A percentile compares a stretch with the other conserved stretches of the same genome.
These are phyloP conservation scores for Discostella stelligeroides DNA, from an alignment of 108 stramenopile species.

Conservation along the genomic window DNA sequence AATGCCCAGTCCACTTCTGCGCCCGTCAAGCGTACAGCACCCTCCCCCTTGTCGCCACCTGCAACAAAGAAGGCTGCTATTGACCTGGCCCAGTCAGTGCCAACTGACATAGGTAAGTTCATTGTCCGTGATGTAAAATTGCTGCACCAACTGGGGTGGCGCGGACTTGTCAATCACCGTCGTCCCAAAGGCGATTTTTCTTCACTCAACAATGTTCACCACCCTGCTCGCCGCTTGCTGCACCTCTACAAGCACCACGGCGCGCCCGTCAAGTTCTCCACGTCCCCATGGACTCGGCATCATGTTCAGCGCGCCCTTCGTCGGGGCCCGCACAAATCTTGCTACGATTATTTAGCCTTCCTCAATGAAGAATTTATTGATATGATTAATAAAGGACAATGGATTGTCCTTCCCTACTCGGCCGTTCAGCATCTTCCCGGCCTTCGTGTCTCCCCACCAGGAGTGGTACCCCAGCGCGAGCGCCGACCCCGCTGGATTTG, in stretches of 20 bases:
- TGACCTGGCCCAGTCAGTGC: background rate
- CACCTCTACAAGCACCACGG: constrained; percentile 19
- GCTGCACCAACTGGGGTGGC: constrained; percentile 7
- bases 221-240: constrained; percentile 35
- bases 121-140: background rate
- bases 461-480: constrained; percentile 42
- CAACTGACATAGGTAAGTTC: constrained; percentile 1
- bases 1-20: too few relatives aligned
- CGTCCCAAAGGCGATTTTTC: constrained; percentile 5
- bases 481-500: constrained; percentile 39
- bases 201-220: constrained; percentile 16
- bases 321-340: constrained; percentile 13
- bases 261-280: constrained; percentile 34
- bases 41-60: too few relatives aligned
- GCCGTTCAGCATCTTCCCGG: constrained; percentile 12
- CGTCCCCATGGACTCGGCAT: constrained; percentile 11
- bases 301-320: background rate
- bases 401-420: constrained; percentile 32
- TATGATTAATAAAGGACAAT: constrained; percentile 11
- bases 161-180: background rate
- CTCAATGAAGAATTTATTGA: constrained; percentile 5
- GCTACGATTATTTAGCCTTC: background rate
- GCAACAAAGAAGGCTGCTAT: background rate
- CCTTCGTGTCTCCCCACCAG: constrained; percentile 23
- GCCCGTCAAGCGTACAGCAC: too few relatives aligned